A percentile compares a stretch with the other conserved stretches of the same genome.
Evolutionary conservation across 2,329 filamentous ascomycete species (phyloP).

Genomic region (Periglandula ipomoeae): DNA sequence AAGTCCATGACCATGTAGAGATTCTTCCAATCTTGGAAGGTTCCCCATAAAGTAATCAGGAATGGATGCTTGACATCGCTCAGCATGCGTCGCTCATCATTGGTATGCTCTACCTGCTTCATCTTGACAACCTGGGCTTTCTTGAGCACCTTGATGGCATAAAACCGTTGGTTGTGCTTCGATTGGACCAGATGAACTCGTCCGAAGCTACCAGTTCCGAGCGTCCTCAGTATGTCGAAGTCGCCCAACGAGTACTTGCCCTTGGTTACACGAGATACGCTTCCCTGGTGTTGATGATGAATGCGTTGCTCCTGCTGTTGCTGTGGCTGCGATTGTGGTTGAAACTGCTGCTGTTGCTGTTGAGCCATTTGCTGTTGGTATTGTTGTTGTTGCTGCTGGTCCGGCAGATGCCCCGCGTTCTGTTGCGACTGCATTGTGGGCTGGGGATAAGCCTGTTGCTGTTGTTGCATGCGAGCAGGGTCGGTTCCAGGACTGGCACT

Average conservation of each 20-base stretch:
- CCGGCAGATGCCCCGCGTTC: slow-evolving; percentile 6
- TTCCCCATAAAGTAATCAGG: slow-evolving; percentile 95
- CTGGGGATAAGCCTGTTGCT: slow-evolving; percentile 20
- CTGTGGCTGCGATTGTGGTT: slow-evolving; percentile 8
- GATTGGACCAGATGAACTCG: slow-evolving; percentile 95
- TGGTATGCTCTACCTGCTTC: slow-evolving; percentile 99
- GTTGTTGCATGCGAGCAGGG: slow-evolving; percentile 26
- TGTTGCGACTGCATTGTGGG: slow-evolving; percentile 19
- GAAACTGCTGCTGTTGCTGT: slow-evolving; percentile 21
- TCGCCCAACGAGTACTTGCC: slow-evolving; percentile 93
- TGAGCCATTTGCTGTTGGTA: slow-evolving; percentile 19
- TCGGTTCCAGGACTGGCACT: slow-evolving; percentile 30
- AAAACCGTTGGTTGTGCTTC: slow-evolving; percentile 95
- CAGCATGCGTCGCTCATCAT: slow-evolving; percentile 93
- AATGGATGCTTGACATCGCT: slow-evolving; percentile 97
- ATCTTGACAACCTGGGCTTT: slow-evolving; percentile 98
- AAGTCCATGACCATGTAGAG: slow-evolving; percentile 99
- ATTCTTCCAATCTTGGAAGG: slow-evolving; percentile 91
- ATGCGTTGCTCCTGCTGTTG: slow-evolving; percentile 20
- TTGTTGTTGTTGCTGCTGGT: slow-evolving; percentile 13
- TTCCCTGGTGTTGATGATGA: slow-evolving; percentile 23
- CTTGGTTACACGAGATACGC: slow-evolving; percentile 63
- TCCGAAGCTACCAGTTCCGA: slow-evolving; percentile 95
- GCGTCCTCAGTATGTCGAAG: slow-evolving; percentile 81
- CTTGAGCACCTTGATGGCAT: slow-evolving; percentile 97